These are phyloP conservation scores for Hyphopichia pseudoburtonii DNA, from an alignment of 1,139 yeast species.

Conservation along the genomic window DNA sequence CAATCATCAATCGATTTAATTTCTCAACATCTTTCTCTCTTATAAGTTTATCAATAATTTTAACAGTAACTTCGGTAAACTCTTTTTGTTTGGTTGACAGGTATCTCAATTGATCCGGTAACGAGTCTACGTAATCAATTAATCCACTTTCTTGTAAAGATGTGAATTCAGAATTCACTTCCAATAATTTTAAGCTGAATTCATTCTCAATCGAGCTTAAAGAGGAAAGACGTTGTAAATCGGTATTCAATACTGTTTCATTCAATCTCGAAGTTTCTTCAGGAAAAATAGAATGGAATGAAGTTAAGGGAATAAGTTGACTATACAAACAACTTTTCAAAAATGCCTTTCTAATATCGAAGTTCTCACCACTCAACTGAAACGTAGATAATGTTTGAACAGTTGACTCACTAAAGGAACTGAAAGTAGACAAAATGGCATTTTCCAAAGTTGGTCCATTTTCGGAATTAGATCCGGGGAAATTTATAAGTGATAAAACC, in stretches of 20 bases:
- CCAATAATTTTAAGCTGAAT: constrained; percentile 37
- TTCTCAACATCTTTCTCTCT: constrained; percentile 40
- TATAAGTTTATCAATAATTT: constrained; percentile 40
- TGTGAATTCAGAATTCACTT: constrained; percentile 54
- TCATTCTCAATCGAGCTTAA: constrained; percentile 17
- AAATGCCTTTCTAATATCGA: constrained; percentile 56
- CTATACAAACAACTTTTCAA: constrained; percentile 47
- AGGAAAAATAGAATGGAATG: constrained; percentile 45
- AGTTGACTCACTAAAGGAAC: constrained; percentile 12
- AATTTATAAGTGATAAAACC: constrained; percentile 16
- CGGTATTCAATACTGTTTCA: constrained; percentile 21
- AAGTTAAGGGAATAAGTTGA: constrained; percentile 37
- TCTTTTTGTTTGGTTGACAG: constrained; percentile 42
- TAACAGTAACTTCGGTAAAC: constrained; percentile 31
- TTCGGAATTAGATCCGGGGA: not conserved
- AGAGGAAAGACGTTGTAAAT: constrained; percentile 17
- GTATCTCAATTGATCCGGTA: constrained; percentile 31
- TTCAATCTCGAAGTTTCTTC: constrained; percentile 35
- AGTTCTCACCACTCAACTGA: constrained; percentile 22
- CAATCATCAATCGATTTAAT: constrained; percentile 49
- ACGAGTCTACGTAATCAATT: constrained; percentile 32
- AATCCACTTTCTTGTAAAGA: constrained; percentile 53
- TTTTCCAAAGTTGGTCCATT: not conserved
- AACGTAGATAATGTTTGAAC: constrained; percentile 9
- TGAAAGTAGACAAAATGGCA: constrained; percentile 13